Conservation (phyloP, 371 early-diverging fungal species). For the Fennellomyces sp. region DNA sequence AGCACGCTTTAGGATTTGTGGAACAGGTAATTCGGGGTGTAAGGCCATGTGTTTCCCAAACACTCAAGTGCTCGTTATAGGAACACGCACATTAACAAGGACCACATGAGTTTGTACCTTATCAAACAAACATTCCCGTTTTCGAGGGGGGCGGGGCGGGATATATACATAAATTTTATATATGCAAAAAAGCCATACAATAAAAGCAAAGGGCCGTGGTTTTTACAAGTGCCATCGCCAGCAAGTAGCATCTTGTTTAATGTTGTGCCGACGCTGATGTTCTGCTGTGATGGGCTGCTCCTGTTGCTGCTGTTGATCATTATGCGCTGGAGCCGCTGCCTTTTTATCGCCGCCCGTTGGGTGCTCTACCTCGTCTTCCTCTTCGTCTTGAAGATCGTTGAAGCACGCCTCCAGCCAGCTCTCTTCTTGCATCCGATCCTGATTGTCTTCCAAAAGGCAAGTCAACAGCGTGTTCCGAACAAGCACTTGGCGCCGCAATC, state of each 20-base stretch:
- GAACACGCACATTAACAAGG: constrained; percentile 18
- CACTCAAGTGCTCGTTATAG: no score
- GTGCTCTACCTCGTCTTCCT: not conserved
- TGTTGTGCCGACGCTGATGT: not conserved
- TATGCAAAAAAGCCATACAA: not conserved
- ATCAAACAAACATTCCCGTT: not conserved
- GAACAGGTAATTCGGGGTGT: constrained; percentile 48
- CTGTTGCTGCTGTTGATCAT: not conserved
- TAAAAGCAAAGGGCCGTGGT: not conserved
- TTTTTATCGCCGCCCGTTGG: not conserved
- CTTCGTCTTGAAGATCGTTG: not conserved
- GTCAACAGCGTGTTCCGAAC: constrained; percentile 32
- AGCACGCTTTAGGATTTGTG: constrained; percentile 73
- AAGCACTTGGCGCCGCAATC: constrained; percentile 33
- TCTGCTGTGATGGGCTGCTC: not conserved
- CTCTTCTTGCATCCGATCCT: constrained; percentile 26
- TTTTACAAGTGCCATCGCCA: constrained; percentile 1
- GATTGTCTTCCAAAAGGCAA: constrained; percentile 15
- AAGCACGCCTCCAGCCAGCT: constrained; percentile 27
- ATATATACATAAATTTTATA: not conserved
- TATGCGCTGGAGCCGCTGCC: not conserved
- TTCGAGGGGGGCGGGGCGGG: not conserved
- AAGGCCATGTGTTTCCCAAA: not conserved
- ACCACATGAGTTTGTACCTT: constrained; percentile 4
- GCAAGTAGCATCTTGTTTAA: not conserved